Evolutionary conservation across 2,329 filamentous ascomycete genomes (phyloP).

Genomic region (Ambrosiella xylebori): DNA sequence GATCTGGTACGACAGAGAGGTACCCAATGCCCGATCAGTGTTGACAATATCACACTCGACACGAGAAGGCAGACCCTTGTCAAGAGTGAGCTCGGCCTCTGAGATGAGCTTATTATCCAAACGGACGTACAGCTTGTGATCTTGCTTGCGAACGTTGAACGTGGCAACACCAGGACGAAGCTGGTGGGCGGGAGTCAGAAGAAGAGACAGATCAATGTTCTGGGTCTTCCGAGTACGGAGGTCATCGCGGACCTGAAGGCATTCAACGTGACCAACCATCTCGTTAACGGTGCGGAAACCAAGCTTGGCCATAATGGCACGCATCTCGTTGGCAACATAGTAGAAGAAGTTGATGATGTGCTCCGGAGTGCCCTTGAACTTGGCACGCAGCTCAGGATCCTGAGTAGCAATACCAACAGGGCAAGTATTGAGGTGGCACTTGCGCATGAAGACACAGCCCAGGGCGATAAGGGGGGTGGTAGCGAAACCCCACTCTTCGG

Average conservation of each 20-base stretch:
- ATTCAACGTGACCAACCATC: conserved; percentile 88
- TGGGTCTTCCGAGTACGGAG: conserved; percentile 74
- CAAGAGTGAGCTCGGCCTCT: conserved; percentile 82
- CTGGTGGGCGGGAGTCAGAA: conserved; percentile 89
- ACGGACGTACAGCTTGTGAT: conserved; percentile 81
- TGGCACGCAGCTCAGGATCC: conserved; percentile 83
- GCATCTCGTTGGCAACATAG: conserved; percentile 88
- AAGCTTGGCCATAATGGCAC: conserved; percentile 91
- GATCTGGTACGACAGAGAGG: conserved; percentile 88
- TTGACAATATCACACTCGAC: conserved; percentile 96
- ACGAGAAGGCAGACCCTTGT: conserved; percentile 81
- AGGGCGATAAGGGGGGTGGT: conserved; percentile 90
- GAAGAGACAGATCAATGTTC: conserved; percentile 84
- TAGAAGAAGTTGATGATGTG: conserved; percentile 99
- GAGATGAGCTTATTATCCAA: conserved; percentile 95
- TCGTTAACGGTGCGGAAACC: conserved; percentile 93
- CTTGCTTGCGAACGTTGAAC: conserved; percentile 95
- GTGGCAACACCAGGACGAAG: conserved; percentile 86
- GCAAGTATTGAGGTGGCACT: conserved; percentile 59
- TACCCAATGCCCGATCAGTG: conserved; percentile 84
- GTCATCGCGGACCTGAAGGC: conserved; percentile 73
- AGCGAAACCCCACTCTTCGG: conserved; percentile 96
- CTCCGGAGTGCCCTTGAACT: conserved; percentile 83
- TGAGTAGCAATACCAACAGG: conserved; percentile 92
- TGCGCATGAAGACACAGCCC: conserved; percentile 91